Evolutionary conservation across 2,329 filamentous ascomycete genomes (phyloP), one percentile per base, ranked within the genome.

Genomic region (Ramichloridium luteum): DNA sequence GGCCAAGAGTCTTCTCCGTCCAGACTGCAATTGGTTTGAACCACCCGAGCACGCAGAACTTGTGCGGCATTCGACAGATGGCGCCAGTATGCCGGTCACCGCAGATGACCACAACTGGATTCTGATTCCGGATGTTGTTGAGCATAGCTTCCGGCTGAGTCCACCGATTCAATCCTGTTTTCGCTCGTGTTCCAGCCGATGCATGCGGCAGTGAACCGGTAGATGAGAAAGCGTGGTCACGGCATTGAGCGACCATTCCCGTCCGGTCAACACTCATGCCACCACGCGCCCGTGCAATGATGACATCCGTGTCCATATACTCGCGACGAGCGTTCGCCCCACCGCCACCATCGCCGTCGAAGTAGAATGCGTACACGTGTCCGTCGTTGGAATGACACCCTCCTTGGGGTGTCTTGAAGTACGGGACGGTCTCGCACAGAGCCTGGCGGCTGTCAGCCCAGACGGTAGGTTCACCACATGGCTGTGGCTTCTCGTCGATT

Each of bases 11-110:
- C 37, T 62, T 66, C 44, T 86, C 80, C 8, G 56, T 61, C 80
- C 80, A 86, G 0, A 83, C 60, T 29, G 77, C 60, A 0, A 76
- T 79, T 9, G 80, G 60, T 29, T 74, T 70, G 49, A 81, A 85
- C 51, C 66, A 74, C n/a, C 64, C 77, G 25, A 85, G 60, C 0
- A 83, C 72, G 34, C 68, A 74, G 45, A 75, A 84, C 1, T 65
- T 57, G 35, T 76, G 62, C 0, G 69, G 67, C 5, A 76, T 57
- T 15, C 61, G 56, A 1, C 62, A 64, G 0, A 62, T 60, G 12
- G 67, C 59, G 13, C 62, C 49, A 3, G 51, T 48, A 39, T 74
- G 70, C 32, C 65, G 51, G 11, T 65, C 51, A 2, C 77, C 74
- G 65, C 47, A 37, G 23, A 56, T 54, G 16, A 60, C 43, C 22